Evolutionary conservation across 176 grass and related monocot genomes (phyloP).

Genomic region (Eleusine coracana): DNA sequence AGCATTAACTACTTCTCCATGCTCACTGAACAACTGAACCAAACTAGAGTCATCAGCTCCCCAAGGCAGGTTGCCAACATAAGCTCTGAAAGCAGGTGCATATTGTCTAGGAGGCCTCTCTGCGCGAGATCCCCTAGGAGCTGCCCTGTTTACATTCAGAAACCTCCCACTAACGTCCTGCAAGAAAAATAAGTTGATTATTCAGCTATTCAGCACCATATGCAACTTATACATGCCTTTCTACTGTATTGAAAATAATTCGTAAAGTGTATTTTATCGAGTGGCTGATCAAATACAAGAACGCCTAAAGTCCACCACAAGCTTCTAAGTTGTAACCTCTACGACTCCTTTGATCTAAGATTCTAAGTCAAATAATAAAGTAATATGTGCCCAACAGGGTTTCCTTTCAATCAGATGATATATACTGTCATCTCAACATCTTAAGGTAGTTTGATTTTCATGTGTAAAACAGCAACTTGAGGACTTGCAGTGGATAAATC

Average conservation of each 20-base stretch:
- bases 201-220: neutral
- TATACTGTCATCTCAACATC: neutral
- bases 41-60: slow-evolving; percentile 74
- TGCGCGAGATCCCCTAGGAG: slow-evolving; percentile 70
- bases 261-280: neutral
- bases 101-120: slow-evolving; percentile 64
- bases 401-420: neutral
- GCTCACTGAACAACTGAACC: slow-evolving; percentile 70
- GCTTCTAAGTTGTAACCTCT: neutral
- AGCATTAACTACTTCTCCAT: slow-evolving; percentile 74
- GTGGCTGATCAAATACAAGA: neutral
- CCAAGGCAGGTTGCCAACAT: slow-evolving; percentile 96
- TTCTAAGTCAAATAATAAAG: neutral
- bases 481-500: neutral
- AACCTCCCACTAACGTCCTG: slow-evolving; percentile 76
- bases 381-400: neutral
- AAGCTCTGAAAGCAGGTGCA: slow-evolving; percentile 63
- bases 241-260: neutral
- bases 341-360: neutral
- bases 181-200: slow-evolving; percentile 19
- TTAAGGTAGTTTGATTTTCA: neutral
- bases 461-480: neutral
- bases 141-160: slow-evolving; percentile 79
- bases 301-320: neutral
- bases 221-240: slow-evolving; percentile 2